Base-by-base conservation (phyloP, 345 rosid species). In the Lumnitzera littorea region DNA sequence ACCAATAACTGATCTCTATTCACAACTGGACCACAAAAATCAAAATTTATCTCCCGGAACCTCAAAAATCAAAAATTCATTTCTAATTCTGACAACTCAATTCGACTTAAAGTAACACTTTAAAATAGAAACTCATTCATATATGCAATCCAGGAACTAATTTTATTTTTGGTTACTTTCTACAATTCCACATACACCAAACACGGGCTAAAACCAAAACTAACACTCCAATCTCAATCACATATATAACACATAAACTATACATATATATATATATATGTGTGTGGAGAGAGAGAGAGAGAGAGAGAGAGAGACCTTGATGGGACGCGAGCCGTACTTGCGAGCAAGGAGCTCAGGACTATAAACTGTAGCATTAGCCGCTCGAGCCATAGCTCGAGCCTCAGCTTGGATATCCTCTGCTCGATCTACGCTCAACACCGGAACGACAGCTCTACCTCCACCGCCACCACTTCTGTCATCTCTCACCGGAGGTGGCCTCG, bases 371-470 rank as follows among this genome's bases (percentile, higher is more conserved):
- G 97, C 94, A 67, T 87, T 84, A 66, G 70, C 81, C 2, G 98
- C 96, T 10, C 98, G 96, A 7, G 81, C 65, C 86, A 92, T 76
- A 72, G 98, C 97, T 47, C 76, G 69, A 12, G 78, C 84, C 80
- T 92, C 98, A 2, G 97, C 96, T 68, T 92, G 96, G 51, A 89
- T 72, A 64, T 89, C 90, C 50, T 83, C 90, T 2, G 88, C 72
- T 53, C 91, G 84, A 59, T 81, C 78, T 11, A 5, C 68, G 57
- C 25, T 79, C 54, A 71, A 57, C 62, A 60, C 29, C 29, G 62
- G 14, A 7, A 59, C 24, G 61, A 62, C 48, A 27, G 60, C 17
- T 63, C 17, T 47, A 12, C 17, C 59, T 36, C 9, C 2, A 20
- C 64, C 4, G 56, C 27, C 63, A 62, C 58, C 23, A 31, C n/a